phyloP scores from a whole-genome alignment of 768 basidiomycete genomes.

The Russula vinacea region DNA sequence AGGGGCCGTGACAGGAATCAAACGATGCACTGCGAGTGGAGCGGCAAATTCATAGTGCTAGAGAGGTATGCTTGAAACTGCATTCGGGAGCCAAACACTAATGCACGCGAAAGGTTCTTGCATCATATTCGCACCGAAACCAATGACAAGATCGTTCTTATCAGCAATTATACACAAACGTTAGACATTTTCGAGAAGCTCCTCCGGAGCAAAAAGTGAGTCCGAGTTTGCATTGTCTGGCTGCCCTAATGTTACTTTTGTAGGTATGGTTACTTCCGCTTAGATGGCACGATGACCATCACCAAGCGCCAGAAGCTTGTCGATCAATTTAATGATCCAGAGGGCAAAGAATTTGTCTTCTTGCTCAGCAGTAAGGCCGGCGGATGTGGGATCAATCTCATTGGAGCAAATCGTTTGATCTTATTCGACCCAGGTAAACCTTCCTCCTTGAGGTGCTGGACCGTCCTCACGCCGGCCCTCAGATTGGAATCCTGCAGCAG shows the following conservation, averaged over 20 bases:
- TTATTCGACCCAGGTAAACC: constrained; percentile 84
- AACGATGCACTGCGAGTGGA: constrained; percentile 72
- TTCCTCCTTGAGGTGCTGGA: not conserved
- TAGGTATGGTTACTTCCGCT: constrained; percentile 85
- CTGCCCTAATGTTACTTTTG: constrained; percentile 16
- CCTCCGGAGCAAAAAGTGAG: constrained; percentile 79
- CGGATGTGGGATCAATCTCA: constrained; percentile 95
- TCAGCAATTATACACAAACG: constrained; percentile 96
- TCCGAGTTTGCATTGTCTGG: constrained; percentile 4
- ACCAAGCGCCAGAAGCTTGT: constrained; percentile 92
- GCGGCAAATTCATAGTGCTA: constrained; percentile 91
- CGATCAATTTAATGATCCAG: constrained; percentile 92
- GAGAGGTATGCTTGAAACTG: constrained; percentile 59
- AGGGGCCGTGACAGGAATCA: constrained; percentile 46
- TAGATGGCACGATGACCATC: constrained; percentile 95
- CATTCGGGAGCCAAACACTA: not conserved
- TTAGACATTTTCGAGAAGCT: constrained; percentile 90
- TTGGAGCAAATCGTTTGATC: constrained; percentile 93
- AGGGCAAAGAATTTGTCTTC: constrained; percentile 92
- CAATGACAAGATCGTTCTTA: constrained; percentile 92
- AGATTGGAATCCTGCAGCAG: constrained; percentile 99
- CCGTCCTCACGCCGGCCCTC: constrained; percentile 5
- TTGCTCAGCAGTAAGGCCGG: constrained; percentile 93
- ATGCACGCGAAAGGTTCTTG: constrained; percentile 59
- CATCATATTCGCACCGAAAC: constrained; percentile 78